Base-by-base conservation (phyloP, 1,284 basidiomycete genomes). In the Fistulina hepatica region DNA sequence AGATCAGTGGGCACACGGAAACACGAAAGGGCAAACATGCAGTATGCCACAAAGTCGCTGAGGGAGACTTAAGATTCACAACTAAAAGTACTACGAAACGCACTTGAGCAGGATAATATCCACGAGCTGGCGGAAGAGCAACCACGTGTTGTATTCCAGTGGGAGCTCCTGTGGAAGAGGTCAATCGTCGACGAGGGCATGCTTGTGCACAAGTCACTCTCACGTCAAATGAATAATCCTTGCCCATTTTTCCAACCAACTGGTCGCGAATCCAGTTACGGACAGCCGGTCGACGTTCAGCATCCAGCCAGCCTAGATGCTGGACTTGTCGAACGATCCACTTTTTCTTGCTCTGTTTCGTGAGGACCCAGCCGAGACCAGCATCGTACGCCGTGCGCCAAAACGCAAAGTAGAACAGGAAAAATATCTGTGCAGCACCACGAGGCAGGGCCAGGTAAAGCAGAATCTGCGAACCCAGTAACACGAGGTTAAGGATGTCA, bases 21-120 rank as follows among this genome's bases (percentile, higher is more conserved):
- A 59, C 84, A 88, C 41, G 89, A 73, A 65, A 90, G 93, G 1
- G 93, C 91, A 56, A 97, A 97, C 68, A 95, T 78, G 59, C 83
- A 88, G 57, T 97, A 98, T 1, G 94, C 82, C 42, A 94, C 58
- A 56, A 98, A 98, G 57, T 97, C 92, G 58, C 88, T 92, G 48
- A 13, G 25, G 19, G 27, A 15, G 33, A 7, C 34, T 26, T 21
- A 42, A 36, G 30, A 47, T 43, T n/a, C n/a, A n/a, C n/a, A n/a
- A n/a, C n/a, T n/a, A n/a, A n/a, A n/a, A n/a, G n/a, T n/a, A n/a
- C n/a, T n/a, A n/a, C n/a, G n/a, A n/a, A n/a, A 70, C 76, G 43
- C 46, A 91, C 86, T 98, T 98, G 49, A 97, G 73, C 24, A 98
- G 70, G 51, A 98, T 97, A 28, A 97, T 78, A 56, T 98, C 94